Percentiles rank a stretch among this genome's conserved stretches.
Conservation (phyloP, 768 basidiomycete species). For the Rhodotorula sphaerocarpa region DNA sequence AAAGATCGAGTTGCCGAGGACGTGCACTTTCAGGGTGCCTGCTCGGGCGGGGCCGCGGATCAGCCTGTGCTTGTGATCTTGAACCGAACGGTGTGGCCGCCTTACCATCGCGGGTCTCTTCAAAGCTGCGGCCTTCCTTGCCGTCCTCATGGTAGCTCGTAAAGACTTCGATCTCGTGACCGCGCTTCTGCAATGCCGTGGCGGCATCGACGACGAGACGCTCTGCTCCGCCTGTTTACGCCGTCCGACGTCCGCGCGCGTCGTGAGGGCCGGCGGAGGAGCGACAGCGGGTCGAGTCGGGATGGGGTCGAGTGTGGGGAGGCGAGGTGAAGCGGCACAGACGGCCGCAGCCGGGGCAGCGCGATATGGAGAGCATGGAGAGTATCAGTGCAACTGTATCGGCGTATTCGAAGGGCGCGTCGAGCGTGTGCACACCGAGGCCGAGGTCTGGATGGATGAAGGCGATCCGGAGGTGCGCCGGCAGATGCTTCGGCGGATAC, state of each 20-base stretch:
- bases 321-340: slow-evolving; percentile 10
- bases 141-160: slow-evolving; percentile 82
- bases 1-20: slow-evolving; percentile 61
- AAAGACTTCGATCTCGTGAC: slow-evolving; percentile 79
- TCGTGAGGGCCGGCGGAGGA: neutral
- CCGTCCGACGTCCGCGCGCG: neutral
- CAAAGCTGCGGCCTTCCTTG: slow-evolving; percentile 61
- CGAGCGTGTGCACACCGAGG: slow-evolving; percentile 56
- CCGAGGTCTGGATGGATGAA: slow-evolving; percentile 93
- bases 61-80: too few species aligned
- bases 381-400: too few species aligned
- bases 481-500: neutral
- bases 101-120: slow-evolving; percentile 81
- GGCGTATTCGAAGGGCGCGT: too few species aligned
- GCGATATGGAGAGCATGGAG: too few species aligned
- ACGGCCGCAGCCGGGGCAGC: neutral
- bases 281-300: neutral
- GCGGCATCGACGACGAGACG: slow-evolving; percentile 91
- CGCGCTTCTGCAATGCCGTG: slow-evolving; percentile 70
- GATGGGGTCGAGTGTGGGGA: neutral
- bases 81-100: neutral
- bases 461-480: slow-evolving; percentile 50
- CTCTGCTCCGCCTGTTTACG: slow-evolving; percentile 74
- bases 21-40: slow-evolving; percentile 74
- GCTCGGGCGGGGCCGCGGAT: neutral